Base-by-base conservation (phyloP, 805 yeast species). In the Suhomyces pyralidae region DNA sequence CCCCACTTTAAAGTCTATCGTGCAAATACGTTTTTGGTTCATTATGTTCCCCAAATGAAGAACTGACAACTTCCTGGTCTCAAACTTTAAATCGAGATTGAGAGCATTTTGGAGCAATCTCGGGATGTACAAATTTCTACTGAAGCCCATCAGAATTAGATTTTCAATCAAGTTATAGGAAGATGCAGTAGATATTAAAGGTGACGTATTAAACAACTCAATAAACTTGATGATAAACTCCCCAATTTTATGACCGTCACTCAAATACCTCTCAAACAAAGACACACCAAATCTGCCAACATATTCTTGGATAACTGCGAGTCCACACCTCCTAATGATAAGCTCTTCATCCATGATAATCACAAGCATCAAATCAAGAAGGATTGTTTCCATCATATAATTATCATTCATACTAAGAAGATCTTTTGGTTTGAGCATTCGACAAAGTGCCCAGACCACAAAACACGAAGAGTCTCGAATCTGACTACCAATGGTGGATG, bases 221-320 rank as follows among this genome's bases (percentile, higher is more conserved):
- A 90, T 79, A 1, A 89, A 62, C 14, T 65, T 63, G 38, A 86
- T 71, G 15, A 78, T 74, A 53, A 72, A 70, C 7, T 62, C 59
- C 8, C 79, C 73, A 14, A 68, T 49, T 1, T 45, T 42, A 3
- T 42, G 45, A 8, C 24, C 49, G 47, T 17, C 48, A 19, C 48
- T 19, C 49, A 32, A 48, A 48, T 45, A 53, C 4, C 58, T 48
- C 3, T 53, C 56, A 60, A 83, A 69, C 25, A 76, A 52, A 28
- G 52, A 30, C 10, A 68, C 69, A 1, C 88, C 88, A 62, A 83
- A 85, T 36, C 97, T 71, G 0, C 98, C 98, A 2, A 90, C 64
- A 14, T 87, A 75, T 61, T 92, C 98, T 63, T 92, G 97, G 6
- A 92, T 61, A 0, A 94, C 93, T 0, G 97, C 97, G 5, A 90